phyloP scores from a whole-genome alignment of 768 basidiomycete genomes.

The Amanita subjunquillea region DNA sequence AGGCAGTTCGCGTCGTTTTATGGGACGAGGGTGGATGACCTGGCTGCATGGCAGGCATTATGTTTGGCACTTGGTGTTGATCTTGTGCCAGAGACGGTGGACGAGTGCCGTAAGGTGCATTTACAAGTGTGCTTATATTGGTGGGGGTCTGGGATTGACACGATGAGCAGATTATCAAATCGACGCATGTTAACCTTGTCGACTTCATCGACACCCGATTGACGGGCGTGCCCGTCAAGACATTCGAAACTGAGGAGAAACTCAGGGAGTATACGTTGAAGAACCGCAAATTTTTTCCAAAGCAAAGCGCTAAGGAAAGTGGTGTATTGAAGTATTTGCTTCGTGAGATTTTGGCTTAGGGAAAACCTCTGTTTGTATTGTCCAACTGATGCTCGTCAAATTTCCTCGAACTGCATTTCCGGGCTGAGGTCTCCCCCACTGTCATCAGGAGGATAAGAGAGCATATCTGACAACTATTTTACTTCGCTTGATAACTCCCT shows the following conservation, averaged over 20 bases:
- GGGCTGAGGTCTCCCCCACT: too few species aligned
- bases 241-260: neutral
- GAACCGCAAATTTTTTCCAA: neutral
- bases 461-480: too few species aligned
- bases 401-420: too few species aligned
- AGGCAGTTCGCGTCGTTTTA: neutral
- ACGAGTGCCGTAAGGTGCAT: neutral
- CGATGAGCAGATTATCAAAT: neutral
- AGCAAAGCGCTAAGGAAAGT: constrained; percentile 1
- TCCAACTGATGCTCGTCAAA: too few species aligned
- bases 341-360: neutral
- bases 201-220: neutral
- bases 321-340: neutral
- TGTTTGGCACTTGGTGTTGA: neutral
- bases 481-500: too few species aligned
- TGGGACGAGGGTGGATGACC: neutral
- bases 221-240: neutral
- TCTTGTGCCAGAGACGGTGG: neutral
- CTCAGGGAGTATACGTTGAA: neutral
- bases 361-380: neutral
- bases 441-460: too few species aligned
- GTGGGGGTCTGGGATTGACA: too few species aligned
- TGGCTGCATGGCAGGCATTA: neutral
- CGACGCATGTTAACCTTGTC: constrained; percentile 4
- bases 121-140: too few species aligned